These are phyloP conservation scores for Chaetomium fimeti DNA, from an alignment of 495 filamentous ascomycete species.

Conservation along the genomic window DNA sequence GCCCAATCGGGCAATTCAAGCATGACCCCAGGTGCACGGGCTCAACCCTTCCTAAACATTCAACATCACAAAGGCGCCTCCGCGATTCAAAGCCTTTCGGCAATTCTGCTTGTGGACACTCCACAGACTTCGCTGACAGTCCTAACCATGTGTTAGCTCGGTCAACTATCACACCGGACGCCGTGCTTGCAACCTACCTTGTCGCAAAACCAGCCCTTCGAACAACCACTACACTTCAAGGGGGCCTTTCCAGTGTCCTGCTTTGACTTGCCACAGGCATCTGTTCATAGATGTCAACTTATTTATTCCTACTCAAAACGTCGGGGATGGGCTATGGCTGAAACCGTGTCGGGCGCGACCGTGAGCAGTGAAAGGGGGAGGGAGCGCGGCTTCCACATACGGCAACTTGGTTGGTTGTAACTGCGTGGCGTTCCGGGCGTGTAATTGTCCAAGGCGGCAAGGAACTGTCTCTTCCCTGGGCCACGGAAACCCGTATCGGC, in stretches of 20 bases:
- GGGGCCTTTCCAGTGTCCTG: slow-evolving; percentile 12
- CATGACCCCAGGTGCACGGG: too few relatives aligned
- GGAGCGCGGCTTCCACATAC: background rate
- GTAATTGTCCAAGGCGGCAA: slow-evolving; percentile 25
- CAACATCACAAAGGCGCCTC: background rate
- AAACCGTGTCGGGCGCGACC: too few relatives aligned
- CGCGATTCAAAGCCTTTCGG: too few relatives aligned
- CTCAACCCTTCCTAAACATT: background rate
- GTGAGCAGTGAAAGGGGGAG: background rate
- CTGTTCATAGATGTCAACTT: background rate
- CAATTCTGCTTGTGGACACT: background rate
- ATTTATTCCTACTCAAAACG: background rate
- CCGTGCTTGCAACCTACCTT: slow-evolving; percentile 17
- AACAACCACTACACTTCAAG: slow-evolving; percentile 19
- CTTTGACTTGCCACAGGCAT: slow-evolving; percentile 18
- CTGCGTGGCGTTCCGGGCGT: slow-evolving; percentile 20
- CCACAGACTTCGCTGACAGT: background rate
- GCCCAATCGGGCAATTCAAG: too few relatives aligned
- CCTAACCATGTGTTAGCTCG: background rate
- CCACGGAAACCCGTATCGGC: slow-evolving; percentile 24
- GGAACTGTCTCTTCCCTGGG: slow-evolving; percentile 25
- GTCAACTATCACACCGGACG: background rate
- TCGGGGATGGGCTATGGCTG: too few relatives aligned
- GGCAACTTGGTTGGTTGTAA: slow-evolving; percentile 23
- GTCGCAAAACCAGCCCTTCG: slow-evolving; percentile 20